Evolutionary conservation across 2,329 filamentous ascomycete genomes (phyloP), one percentile per base, ranked within the genome.

Genomic region (Aspergillus felis): DNA sequence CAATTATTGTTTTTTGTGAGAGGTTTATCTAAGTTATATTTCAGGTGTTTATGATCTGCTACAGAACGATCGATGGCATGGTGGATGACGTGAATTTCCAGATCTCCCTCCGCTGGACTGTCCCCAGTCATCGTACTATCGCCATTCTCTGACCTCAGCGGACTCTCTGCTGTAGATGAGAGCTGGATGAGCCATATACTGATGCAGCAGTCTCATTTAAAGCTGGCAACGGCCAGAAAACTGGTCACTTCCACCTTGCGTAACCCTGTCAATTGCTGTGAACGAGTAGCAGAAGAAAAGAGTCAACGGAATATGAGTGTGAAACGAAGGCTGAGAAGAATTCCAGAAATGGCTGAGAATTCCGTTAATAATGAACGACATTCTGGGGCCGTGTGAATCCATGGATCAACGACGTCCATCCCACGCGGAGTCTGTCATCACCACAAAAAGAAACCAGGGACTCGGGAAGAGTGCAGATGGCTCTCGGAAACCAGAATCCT

Each of bases 401-500:
- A 32, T 32, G 29, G 29, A 3, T 32, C 4, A 32, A 32, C 3
- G 1, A 4, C n/a, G 9, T 24, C 22, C 42, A 46, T 24, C 42
- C 42, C 42, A 46, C 42, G 42, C n/a, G 22, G 20, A 46, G n/a
- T 12, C n/a, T 8, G 22, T 46, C 42, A 46, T 17, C 32, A 38
- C 14, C 32, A 17, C 12, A 1, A 6, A 35, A 35, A 17, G 14
- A 6, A 14, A 17, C 32, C 32, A 14, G 32, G 32, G 32, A 35
- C 28, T 29, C 28, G 28, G 28, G 28, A 29, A 29, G 29, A 32
- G 12, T 32, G 29, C 12, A 22, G 27, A 29, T 12, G 53, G 44
- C 32, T 27, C 24, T 65, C 66, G 66, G 66, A 67, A 68, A 68
- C 64, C 61, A 59, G 58, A 63, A 65, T 68, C 66, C 66, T 59